Evolutionary conservation across 345 rosid genomes (phyloP).

Genomic region (Eucalyptus cloeziana): DNA sequence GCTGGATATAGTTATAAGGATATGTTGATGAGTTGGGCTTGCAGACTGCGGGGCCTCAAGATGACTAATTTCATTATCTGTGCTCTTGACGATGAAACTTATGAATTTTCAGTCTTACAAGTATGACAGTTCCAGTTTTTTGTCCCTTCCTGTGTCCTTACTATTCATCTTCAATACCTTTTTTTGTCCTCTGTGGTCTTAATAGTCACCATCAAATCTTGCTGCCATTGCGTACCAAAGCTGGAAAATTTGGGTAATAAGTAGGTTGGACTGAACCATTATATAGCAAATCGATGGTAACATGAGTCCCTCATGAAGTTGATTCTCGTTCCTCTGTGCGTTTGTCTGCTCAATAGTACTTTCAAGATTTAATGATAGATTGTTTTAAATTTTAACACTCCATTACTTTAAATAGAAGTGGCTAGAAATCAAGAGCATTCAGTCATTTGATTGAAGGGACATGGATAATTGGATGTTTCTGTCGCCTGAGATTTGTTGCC

Average conservation of each 20-base stretch:
- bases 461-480: neutral
- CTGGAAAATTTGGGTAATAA: neutral
- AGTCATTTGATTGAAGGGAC: neutral
- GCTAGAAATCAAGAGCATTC: neutral
- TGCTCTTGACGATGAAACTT: constrained; percentile 85
- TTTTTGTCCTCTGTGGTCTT: neutral
- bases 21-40: constrained; percentile 95
- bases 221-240: neutral
- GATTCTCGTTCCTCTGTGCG: neutral
- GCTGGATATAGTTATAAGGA: constrained; percentile 94
- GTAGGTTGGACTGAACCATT: neutral
- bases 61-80: constrained; percentile 71
- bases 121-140: constrained; percentile 10
- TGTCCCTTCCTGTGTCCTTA: neutral
- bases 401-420: neutral
- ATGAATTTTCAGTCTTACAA: constrained; percentile 61
- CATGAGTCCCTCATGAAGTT: neutral
- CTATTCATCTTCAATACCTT: neutral
- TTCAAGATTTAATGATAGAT: neutral
- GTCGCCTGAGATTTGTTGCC: neutral
- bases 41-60: constrained; percentile 66
- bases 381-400: neutral
- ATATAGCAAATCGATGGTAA: neutral
- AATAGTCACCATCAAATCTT: neutral
- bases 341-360: neutral